Base-by-base conservation (phyloP, 108 stramenopile species). In the Cyclotella choctawhatcheeana region DNA sequence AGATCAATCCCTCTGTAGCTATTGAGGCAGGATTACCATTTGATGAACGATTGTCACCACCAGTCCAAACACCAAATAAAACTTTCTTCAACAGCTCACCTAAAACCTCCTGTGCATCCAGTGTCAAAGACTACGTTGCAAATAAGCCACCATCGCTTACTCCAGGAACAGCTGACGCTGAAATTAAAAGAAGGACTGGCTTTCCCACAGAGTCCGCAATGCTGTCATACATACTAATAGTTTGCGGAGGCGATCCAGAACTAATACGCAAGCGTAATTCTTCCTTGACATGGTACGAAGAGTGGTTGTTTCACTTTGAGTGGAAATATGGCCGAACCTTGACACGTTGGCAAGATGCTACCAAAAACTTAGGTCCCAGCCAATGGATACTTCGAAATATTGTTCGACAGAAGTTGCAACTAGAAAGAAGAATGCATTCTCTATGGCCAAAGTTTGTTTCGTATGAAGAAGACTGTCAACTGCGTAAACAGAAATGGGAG, bases 281-380 rank as follows among this genome's bases (percentile, higher is more conserved):
- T n/a, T 72, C 58, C 0, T 27, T 78, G 5, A 67, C 77, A 14
- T 73, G 71, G 71, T 78, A 59, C 40, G 64, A 78, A 48, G 77
- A 78, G 35, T 78, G 77, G 77, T 71, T 72, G 27, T 14, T 78
- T 0, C 44, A 67, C 40, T 66, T 72, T 14, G 71, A 78, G 21
- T 72, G 17, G 14, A 72, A 50, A 2, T 73, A 51, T 20, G 53
- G 63, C 18, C 18, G n/a, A 32, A 56, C 71, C 29, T n/a, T 70
- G 1, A 70, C 44, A 17, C 18, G 58, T 24, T 26, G 21, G 1
- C 1, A 14, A 10, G 58, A 70, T 60, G 44, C 37, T 40, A 8
- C 37, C 12, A 40, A 40, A 3, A 34, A 20, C 7, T 34, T 27
- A 27, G 55, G 55, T 7, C 50, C 50, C 7, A 22, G 5, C n/a